phyloP scores from a whole-genome alignment of 1,139 yeast species.

The Scheffersomyces segobiensis region DNA sequence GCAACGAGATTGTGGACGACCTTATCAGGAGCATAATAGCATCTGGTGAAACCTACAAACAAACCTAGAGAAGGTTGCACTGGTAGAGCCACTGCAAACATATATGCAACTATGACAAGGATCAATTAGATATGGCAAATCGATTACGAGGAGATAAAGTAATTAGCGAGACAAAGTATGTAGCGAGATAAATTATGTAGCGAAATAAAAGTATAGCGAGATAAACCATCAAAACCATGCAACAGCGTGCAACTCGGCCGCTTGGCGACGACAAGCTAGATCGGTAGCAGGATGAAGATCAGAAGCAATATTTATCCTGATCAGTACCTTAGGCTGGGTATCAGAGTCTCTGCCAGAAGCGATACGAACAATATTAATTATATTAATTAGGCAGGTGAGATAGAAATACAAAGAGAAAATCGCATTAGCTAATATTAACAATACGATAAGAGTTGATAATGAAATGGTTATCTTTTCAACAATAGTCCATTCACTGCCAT shows the following conservation, averaged over 20 bases:
- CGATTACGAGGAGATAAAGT: not conserved
- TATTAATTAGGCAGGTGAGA: not conserved
- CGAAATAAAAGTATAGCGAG: not conserved
- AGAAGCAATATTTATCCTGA: not conserved
- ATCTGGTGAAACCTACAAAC: slow-evolving; percentile 18
- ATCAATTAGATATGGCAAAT: not conserved
- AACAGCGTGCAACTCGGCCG: not conserved
- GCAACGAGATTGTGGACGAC: slow-evolving; percentile 39
- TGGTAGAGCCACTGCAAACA: not conserved
- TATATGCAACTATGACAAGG: not conserved
- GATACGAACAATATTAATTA: not conserved
- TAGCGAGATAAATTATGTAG: not conserved
- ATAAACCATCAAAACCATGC: not conserved
- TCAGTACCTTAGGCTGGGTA: not conserved
- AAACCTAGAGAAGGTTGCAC: not conserved
- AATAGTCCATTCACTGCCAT: not conserved
- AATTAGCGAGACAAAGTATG: not conserved
- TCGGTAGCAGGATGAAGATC: not conserved
- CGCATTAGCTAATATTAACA: not conserved
- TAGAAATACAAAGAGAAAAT: not conserved
- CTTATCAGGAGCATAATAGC: slow-evolving; percentile 33
- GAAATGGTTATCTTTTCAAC: not conserved
- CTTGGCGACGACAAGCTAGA: not conserved
- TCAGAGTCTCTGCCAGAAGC: not conserved
- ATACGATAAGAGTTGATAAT: not conserved